Evolutionary conservation across 148 eudicot genomes (phyloP).

Genomic region (Nepenthes mirabilis): DNA sequence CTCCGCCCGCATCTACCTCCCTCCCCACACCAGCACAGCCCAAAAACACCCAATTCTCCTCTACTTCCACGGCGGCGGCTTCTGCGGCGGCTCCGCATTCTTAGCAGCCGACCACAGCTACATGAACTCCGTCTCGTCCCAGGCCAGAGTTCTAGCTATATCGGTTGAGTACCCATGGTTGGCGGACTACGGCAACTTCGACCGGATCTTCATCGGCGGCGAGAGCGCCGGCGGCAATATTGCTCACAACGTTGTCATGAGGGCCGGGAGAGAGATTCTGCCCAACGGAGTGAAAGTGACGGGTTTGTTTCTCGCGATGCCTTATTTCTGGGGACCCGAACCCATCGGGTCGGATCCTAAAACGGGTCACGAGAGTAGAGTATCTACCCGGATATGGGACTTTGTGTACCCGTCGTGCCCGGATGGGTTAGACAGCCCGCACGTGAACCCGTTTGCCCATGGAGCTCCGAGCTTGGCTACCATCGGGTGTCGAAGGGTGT

Average conservation of each 20-base stretch:
- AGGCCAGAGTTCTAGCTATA: conserved; percentile 9
- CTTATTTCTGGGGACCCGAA: conserved; percentile 32
- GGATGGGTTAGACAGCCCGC: conserved; percentile 24
- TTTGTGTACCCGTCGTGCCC: conserved; percentile 19
- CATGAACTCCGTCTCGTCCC: conserved; percentile 10
- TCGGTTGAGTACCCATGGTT: conserved; percentile 38
- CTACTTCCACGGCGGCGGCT: conserved; percentile 34
- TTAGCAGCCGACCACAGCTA: conserved; percentile 16
- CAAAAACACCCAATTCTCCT: conserved; percentile 21
- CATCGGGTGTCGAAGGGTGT: conserved; percentile 20
- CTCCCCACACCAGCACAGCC: not conserved
- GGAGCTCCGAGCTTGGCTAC: conserved; percentile 13
- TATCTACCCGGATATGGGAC: conserved; percentile 28
- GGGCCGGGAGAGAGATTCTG: conserved; percentile 15
- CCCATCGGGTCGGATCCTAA: conserved; percentile 13
- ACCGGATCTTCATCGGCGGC: conserved; percentile 33
- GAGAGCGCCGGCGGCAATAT: conserved; percentile 51
- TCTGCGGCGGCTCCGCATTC: conserved; percentile 26
- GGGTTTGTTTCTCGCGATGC: conserved; percentile 33
- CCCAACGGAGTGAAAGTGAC: conserved; percentile 8
- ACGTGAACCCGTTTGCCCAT: conserved; percentile 28
- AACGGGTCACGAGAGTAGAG: not conserved
- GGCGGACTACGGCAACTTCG: conserved; percentile 15
- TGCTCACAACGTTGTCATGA: conserved; percentile 31
- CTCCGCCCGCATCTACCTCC: conserved; percentile 31